phyloP scores from a whole-genome alignment of 257 asterid genomes.

The Lithospermum erythrorhizon region DNA sequence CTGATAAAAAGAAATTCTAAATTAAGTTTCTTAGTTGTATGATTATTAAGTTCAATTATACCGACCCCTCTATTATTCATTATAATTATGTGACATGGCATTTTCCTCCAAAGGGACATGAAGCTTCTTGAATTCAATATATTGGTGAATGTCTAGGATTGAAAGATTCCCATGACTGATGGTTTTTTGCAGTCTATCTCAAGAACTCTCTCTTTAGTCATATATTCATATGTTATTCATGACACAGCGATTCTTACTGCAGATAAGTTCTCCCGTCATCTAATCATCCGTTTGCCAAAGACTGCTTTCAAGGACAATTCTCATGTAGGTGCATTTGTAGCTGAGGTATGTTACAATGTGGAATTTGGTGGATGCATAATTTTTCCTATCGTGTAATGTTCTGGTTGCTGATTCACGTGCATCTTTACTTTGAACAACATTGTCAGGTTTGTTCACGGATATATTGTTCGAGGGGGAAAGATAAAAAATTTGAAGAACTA shows the following conservation, averaged over 20 bases:
- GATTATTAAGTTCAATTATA: too few species aligned
- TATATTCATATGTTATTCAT: too few species aligned
- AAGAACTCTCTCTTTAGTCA: not conserved
- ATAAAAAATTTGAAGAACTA: constrained; percentile 44
- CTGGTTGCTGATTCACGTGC: not conserved
- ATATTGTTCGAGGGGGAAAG: constrained; percentile 41
- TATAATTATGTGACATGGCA: too few species aligned
- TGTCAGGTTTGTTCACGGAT: constrained; percentile 76
- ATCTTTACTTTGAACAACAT: constrained; percentile 10
- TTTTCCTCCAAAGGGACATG: too few species aligned
- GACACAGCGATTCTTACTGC: constrained; percentile 13
- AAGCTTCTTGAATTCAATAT: too few species aligned
- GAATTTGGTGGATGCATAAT: too few species aligned
- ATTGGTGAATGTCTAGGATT: too few species aligned
- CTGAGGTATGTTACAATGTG: constrained; percentile 52
- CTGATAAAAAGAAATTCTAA: too few species aligned
- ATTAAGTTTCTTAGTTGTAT: too few species aligned
- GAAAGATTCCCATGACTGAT: too few species aligned
- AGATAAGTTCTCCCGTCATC: constrained; percentile 92
- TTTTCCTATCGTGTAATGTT: too few species aligned
- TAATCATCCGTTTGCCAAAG: constrained; percentile 67
- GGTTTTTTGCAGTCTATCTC: not conserved
- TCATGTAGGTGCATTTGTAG: constrained; percentile 86
- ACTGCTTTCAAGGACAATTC: constrained; percentile 87
- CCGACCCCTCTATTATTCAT: too few species aligned